Conservation (phyloP, 495 filamentous ascomycete genomes). For the Podospora comata region DNA sequence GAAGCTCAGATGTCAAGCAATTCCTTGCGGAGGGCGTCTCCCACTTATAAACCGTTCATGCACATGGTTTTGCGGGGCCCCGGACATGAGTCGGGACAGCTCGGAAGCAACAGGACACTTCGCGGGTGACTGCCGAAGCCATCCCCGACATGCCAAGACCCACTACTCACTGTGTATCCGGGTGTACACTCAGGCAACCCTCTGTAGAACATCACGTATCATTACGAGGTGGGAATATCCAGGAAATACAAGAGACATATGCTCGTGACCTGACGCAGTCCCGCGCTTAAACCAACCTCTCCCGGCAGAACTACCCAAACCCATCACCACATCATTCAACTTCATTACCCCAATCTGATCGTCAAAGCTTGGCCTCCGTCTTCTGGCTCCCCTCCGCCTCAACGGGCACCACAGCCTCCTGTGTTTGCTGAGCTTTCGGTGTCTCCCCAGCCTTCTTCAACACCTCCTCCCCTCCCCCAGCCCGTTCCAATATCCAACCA, state of each 20-base stretch:
- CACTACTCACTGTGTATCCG: background rate
- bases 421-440: background rate
- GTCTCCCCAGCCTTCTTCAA: slow-evolving; percentile 15
- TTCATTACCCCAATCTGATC: background rate
- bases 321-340: too few species aligned
- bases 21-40: background rate
- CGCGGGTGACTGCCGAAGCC: background rate
- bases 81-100: background rate
- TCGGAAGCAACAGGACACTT: background rate
- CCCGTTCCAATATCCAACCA: slow-evolving; percentile 66
- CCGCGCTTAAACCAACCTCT: too few species aligned
- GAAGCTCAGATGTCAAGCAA: background rate
- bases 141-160: background rate
- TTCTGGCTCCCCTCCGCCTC: background rate
- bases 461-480: slow-evolving; percentile 11
- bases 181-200: background rate
- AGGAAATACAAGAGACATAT: background rate
- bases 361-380: background rate
- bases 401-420: background rate
- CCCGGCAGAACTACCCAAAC: too few species aligned
- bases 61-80: background rate
- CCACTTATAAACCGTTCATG: background rate
- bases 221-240: background rate
- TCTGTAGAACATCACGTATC: background rate
- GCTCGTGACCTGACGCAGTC: too few species aligned